Evolutionary conservation across 2,329 filamentous ascomycete genomes (phyloP).

Genomic region (Fonsecaea multimorphosa): DNA sequence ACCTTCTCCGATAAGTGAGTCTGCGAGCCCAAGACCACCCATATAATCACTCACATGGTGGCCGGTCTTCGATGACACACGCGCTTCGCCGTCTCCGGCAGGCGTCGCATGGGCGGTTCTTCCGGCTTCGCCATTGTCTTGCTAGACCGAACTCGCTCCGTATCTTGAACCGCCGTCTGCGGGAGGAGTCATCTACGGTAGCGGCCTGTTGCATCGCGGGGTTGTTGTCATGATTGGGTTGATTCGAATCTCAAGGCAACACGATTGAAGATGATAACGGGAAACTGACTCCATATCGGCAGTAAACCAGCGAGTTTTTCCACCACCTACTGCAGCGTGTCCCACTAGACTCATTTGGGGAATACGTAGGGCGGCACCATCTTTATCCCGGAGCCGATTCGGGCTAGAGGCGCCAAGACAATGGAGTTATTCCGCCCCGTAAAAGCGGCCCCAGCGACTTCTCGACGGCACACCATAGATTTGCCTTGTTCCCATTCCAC

Average conservation of each 20-base stretch:
- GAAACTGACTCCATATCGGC: background rate
- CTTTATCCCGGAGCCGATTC: background rate
- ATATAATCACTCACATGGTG: constrained; percentile 50
- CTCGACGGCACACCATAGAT: too few species aligned
- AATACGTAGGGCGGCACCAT: background rate
- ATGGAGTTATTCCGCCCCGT: background rate
- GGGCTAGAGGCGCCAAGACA: background rate
- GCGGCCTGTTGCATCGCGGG: constrained; percentile 19
- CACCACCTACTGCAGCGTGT: background rate
- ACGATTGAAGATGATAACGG: background rate
- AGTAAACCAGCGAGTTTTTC: background rate
- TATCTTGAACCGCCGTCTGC: constrained; percentile 30
- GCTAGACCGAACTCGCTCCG: constrained; percentile 31
- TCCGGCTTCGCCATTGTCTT: constrained; percentile 48
- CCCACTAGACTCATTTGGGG: background rate
- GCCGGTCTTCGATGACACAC: constrained; percentile 54
- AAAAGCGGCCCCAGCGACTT: background rate
- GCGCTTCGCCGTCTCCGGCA: constrained; percentile 56
- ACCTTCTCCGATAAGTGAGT: constrained; percentile 32
- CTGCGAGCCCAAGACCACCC: background rate
- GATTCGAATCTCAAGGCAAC: background rate
- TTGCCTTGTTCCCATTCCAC: background rate
- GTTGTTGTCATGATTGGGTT: background rate
- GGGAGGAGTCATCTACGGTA: constrained; percentile 12
- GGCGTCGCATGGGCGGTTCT: constrained; percentile 56